phyloP scores from a whole-genome alignment of 2,329 filamentous ascomycete genomes.

The Hawksworthiomyces lignivorus region DNA sequence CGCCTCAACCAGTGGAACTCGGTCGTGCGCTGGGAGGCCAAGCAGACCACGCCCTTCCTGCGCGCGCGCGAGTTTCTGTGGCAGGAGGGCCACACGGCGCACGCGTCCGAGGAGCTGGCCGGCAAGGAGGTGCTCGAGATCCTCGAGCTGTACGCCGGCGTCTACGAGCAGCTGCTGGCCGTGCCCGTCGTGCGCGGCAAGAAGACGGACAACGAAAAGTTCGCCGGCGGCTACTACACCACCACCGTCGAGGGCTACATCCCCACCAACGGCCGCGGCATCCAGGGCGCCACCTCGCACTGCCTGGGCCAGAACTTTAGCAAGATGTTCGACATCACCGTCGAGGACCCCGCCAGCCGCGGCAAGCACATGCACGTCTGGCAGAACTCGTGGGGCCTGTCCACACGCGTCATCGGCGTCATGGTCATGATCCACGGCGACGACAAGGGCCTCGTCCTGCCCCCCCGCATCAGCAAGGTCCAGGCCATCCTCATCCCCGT shows the following conservation, averaged over 20 bases:
- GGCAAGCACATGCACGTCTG: slow-evolving; percentile 79
- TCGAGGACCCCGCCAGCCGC: slow-evolving; percentile 82
- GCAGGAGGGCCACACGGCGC: slow-evolving; percentile 92
- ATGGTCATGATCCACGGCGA: slow-evolving; percentile 99
- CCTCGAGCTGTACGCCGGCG: slow-evolving; percentile 80
- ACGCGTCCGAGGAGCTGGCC: slow-evolving; percentile 75
- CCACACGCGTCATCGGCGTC: slow-evolving; percentile 92
- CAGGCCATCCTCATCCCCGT: slow-evolving; percentile 88
- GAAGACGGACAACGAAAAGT: slow-evolving; percentile 98
- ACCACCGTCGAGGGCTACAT: slow-evolving; percentile 97
- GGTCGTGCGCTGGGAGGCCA: slow-evolving; percentile 86
- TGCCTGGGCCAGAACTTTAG: slow-evolving; percentile 95
- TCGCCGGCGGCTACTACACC: slow-evolving; percentile 92
- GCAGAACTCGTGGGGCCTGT: slow-evolving; percentile 99
- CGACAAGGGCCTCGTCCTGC: slow-evolving; percentile 88
- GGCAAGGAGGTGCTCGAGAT: slow-evolving; percentile 86
- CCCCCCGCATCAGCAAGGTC: slow-evolving; percentile 78
- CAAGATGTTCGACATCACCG: slow-evolving; percentile 96
- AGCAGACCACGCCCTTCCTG: slow-evolving; percentile 81
- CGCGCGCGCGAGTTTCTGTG: slow-evolving; percentile 92
- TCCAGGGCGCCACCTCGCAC: slow-evolving; percentile 93
- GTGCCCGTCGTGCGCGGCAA: slow-evolving; percentile 88
- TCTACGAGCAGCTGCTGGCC: slow-evolving; percentile 90
- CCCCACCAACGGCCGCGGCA: slow-evolving; percentile 87
- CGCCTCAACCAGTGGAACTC: slow-evolving; percentile 97